These are phyloP conservation scores for Diddensiella caesifluorescens DNA, from an alignment of 805 yeast species.

Conservation along the genomic window DNA sequence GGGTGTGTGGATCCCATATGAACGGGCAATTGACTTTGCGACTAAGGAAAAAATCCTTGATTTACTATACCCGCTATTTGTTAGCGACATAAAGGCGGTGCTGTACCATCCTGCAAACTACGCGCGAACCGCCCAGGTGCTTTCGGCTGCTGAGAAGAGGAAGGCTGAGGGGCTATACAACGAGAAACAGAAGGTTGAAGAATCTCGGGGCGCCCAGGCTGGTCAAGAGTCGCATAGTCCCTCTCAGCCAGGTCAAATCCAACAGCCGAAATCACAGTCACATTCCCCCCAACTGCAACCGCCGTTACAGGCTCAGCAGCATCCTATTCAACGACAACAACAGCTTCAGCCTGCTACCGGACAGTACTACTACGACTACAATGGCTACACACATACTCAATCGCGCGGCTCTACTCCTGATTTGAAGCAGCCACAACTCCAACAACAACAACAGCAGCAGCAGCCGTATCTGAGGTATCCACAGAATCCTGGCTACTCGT, in stretches of 20 bases:
- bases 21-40: constrained; percentile 75
- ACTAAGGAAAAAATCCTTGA: constrained; percentile 72
- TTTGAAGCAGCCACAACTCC: constrained; percentile 5
- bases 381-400: neutral
- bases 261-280: constrained; percentile 3
- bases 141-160: constrained; percentile 31
- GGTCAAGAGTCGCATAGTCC: neutral
- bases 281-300: constrained; percentile 11
- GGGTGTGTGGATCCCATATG: constrained; percentile 88
- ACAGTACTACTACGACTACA: neutral
- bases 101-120: constrained; percentile 29
- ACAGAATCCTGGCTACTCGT: constrained; percentile 4
- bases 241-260: neutral
- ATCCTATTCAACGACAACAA: constrained; percentile 6
- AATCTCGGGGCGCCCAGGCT: constrained; percentile 7
- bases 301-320: constrained; percentile 15
- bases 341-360: neutral
- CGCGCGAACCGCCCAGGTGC: constrained; percentile 31
- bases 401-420: no score
- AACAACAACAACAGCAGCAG: constrained; percentile 2
- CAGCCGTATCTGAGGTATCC: constrained; percentile 2
- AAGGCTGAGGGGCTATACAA: constrained; percentile 18
- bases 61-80: constrained; percentile 61
- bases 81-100: constrained; percentile 51
- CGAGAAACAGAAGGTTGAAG: constrained; percentile 6